Conservation (phyloP, 1,139 yeast species). For the Barnettozyma hawaiiensis region DNA sequence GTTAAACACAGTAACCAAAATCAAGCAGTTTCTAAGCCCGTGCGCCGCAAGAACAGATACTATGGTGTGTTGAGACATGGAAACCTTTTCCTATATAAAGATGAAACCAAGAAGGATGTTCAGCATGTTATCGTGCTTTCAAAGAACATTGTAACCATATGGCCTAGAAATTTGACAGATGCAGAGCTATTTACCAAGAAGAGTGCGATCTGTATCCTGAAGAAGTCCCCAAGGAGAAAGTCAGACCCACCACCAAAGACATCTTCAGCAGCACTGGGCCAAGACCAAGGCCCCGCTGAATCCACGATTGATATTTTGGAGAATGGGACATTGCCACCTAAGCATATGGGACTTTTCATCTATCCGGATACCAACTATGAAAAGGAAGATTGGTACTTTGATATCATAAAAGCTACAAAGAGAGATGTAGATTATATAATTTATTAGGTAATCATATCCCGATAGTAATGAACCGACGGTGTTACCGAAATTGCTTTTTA, state of each 20-base stretch:
- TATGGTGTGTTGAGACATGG: slow-evolving; percentile 77
- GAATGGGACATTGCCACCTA: slow-evolving; percentile 35
- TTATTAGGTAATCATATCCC: no score
- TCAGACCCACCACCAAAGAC: slow-evolving; percentile 21
- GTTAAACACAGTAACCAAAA: slow-evolving; percentile 14
- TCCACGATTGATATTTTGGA: slow-evolving; percentile 27
- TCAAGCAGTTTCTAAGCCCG: slow-evolving; percentile 26
- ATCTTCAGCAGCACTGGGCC: slow-evolving; percentile 20
- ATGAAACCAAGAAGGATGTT: slow-evolving; percentile 58
- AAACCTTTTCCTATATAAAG: slow-evolving; percentile 73
- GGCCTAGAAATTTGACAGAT: slow-evolving; percentile 58
- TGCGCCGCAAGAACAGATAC: slow-evolving; percentile 52
- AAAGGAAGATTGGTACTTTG: slow-evolving; percentile 91
- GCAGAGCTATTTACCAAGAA: slow-evolving; percentile 74
- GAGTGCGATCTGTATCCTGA: slow-evolving; percentile 70
- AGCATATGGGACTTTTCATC: slow-evolving; percentile 58
- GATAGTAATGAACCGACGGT: slow-evolving; percentile 37
- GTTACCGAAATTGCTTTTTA: no score
- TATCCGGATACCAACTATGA: slow-evolving; percentile 73
- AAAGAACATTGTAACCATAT: slow-evolving; percentile 65
- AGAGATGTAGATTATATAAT: slow-evolving; percentile 19
- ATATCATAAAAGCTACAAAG: slow-evolving; percentile 71
- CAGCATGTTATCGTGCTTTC: slow-evolving; percentile 76
- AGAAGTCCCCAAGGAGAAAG: slow-evolving; percentile 33
- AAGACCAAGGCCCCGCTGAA: slow-evolving; percentile 10